Base-by-base conservation (phyloP, 202 grass and related monocot species). In the Zizania palustris region DNA sequence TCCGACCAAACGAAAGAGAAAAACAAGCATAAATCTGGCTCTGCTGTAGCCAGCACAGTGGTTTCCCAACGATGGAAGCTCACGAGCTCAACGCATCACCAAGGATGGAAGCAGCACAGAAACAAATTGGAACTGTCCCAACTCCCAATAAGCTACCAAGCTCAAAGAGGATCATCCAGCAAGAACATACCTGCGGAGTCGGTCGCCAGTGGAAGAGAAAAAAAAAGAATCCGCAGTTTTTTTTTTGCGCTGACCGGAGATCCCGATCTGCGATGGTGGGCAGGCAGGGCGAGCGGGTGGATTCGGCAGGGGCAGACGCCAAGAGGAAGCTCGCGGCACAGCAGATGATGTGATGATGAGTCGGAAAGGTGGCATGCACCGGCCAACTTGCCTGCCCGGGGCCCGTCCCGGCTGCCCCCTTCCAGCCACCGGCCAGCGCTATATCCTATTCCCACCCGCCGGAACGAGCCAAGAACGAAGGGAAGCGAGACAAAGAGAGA, bases 401-500 rank as follows among this genome's bases (percentile, higher is more conserved):
- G 28, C 28, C 28, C 28, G 28, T 0, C 28, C 28, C 28, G 28
- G 28, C 28, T 28, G 28, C 12, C 20, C 20, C 70, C 34, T 49
- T n/a, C 80, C 80, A 60, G 60, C 28, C 28, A 28, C 28, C 28
- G 28, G 28, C 28, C 28, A 28, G 28, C n/a, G 19, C 66, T 74
- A 74, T 66, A 72, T 38, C 45, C 16, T 75, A 55, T 78, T 74
- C 38, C 79, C 54, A 36, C 7, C 62, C 9, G 11, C 49, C 41
- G 76, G 19, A 84, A 76, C 65, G 59, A 84, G 81, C 76, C 81
- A 88, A 88, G 67, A 45, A 58, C 77, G 72, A 67, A 55, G 51
- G 51, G 51, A 55, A 7, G 19, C 51, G 9, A 55, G 19, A 5
- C 14, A 13, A 50, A 50, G 48, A 50, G 9, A 36, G 60, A 63